A percentile compares a stretch with the other conserved stretches of the same genome.
Evolutionary conservation across 2,329 filamentous ascomycete species (phyloP).

Genomic region (Rosellinia necatrix): DNA sequence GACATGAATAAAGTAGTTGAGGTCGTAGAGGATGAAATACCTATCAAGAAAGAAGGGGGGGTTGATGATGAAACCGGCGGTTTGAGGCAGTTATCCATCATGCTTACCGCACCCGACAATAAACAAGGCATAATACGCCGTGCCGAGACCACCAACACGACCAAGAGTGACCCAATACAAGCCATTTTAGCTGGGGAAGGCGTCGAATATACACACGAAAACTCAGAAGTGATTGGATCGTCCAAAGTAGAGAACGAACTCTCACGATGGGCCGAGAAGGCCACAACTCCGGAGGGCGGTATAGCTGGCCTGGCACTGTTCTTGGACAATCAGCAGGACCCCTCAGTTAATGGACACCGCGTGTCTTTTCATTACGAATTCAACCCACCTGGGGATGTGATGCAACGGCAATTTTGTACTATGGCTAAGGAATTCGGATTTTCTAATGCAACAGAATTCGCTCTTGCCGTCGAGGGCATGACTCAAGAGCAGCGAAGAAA

Average conservation of each 20-base stretch:
- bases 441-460: constrained; percentile 78
- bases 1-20: constrained; percentile 67
- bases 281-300: constrained; percentile 50
- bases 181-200: constrained; percentile 88
- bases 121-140: constrained; percentile 45
- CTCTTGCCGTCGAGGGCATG: constrained; percentile 87
- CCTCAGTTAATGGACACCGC: constrained; percentile 34
- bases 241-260: constrained; percentile 90
- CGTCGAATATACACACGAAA: constrained; percentile 95
- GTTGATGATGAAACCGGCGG: constrained; percentile 67
- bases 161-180: constrained; percentile 75
- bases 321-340: constrained; percentile 52
- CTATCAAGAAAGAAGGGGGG: constrained; percentile 52
- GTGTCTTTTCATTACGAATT: constrained; percentile 55
- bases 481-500: constrained; percentile 80
- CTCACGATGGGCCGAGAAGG: constrained; percentile 73
- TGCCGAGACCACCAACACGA: constrained; percentile 43
- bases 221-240: constrained; percentile 90
- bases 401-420: constrained; percentile 82
- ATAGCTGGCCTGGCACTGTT: constrained; percentile 63
- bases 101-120: constrained; percentile 55
- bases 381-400: constrained; percentile 74
- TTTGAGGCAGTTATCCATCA: constrained; percentile 72
- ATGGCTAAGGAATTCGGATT: constrained; percentile 86
- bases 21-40: constrained; percentile 52